phyloP scores from a whole-genome alignment of 2,329 filamentous ascomycete genomes.

The Monilinia aucupariae region DNA sequence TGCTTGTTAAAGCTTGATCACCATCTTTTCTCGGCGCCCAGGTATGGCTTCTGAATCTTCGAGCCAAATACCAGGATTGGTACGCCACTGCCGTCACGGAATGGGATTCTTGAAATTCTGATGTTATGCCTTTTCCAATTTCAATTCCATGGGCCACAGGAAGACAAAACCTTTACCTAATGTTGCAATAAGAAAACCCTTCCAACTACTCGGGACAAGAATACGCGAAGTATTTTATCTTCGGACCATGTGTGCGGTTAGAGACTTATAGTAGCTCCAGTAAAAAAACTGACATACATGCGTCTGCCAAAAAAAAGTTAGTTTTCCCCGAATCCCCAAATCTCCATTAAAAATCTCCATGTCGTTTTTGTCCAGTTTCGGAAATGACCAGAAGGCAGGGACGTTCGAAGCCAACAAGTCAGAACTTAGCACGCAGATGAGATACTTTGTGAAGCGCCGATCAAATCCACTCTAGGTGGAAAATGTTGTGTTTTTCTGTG shows the following conservation, averaged over 20 bases:
- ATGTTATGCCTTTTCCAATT: neutral
- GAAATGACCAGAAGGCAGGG: neutral
- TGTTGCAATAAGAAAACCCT: neutral
- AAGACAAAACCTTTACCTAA: neutral
- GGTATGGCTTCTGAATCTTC: conserved; percentile 2
- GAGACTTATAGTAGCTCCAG: neutral
- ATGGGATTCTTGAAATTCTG: neutral
- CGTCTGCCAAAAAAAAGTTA: neutral
- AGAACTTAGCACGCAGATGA: conserved; percentile 5
- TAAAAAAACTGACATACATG: neutral
- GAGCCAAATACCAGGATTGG: neutral
- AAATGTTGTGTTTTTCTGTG: neutral
- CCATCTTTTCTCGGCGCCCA: neutral
- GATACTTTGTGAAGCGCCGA: conserved; percentile 5
- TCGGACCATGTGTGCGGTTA: neutral
- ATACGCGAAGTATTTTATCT: neutral
- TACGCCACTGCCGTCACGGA: neutral
- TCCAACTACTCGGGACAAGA: neutral
- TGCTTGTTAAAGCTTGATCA: neutral
- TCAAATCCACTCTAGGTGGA: conserved; percentile 1
- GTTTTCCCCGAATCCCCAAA: conserved; percentile 9
- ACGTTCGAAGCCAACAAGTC: neutral
- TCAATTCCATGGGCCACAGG: too few species aligned
- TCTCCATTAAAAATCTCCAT: neutral
- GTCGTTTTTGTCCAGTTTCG: neutral